phyloP scores from a whole-genome alignment of 495 filamentous ascomycete species.

The Penicillium argentinense region DNA sequence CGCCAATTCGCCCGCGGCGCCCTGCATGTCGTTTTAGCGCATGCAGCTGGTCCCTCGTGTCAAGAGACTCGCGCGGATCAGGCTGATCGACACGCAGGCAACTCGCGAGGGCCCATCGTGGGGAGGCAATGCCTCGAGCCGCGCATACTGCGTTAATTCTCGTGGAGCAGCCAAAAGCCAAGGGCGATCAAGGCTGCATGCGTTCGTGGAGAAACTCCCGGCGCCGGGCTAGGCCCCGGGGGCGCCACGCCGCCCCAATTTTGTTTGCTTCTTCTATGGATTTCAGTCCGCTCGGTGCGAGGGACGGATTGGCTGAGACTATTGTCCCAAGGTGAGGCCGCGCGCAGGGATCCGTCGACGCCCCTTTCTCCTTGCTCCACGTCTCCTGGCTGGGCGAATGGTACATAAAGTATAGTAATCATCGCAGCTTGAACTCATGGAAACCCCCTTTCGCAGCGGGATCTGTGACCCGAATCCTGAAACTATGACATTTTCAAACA shows the following conservation, averaged over 20 bases:
- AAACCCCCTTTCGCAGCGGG: neutral
- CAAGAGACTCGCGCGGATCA: neutral
- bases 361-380: conserved; percentile 9
- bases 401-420: neutral
- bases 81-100: conserved; percentile 5
- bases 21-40: conserved; percentile 12
- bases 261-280: conserved; percentile 12
- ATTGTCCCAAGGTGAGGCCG: conserved; percentile 8
- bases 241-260: conserved; percentile 2
- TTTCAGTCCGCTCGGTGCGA: neutral
- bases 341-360: conserved; percentile 4
- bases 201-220: neutral
- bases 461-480: neutral
- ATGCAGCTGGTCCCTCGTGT: conserved; percentile 7
- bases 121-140: neutral
- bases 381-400: conserved; percentile 5
- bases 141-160: conserved; percentile 11
- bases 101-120: neutral
- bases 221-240: neutral
- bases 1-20: conserved; percentile 7
- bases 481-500: neutral
- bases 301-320: conserved; percentile 9
- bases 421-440: neutral
- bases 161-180: conserved; percentile 4
- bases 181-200: neutral